Evolutionary conservation across 129 eudicot species (phyloP).

Genomic region (Lactuca saligna): DNA sequence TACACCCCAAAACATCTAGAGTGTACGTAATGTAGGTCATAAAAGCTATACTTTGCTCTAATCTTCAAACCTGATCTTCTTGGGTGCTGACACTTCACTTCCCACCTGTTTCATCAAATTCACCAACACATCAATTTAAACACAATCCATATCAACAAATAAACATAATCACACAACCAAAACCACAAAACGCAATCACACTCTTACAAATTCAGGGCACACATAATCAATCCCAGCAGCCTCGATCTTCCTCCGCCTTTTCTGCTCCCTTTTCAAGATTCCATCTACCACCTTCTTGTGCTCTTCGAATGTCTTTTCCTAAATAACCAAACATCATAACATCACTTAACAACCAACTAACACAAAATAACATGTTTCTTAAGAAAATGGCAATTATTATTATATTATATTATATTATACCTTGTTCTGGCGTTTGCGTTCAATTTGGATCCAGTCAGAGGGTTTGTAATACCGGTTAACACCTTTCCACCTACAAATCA

Average conservation of each 20-base stretch:
- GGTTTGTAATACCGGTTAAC: constrained; percentile 64
- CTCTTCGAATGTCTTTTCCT: constrained; percentile 82
- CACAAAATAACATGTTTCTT: background rate
- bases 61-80: constrained; percentile 61
- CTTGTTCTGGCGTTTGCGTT: constrained; percentile 69
- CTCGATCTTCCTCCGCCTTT: constrained; percentile 68
- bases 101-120: constrained; percentile 53
- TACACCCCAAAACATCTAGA: too few relatives aligned
- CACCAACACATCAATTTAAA: background rate
- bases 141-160: background rate
- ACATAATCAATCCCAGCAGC: constrained; percentile 88
- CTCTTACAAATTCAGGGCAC: constrained; percentile 79
- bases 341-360: background rate
- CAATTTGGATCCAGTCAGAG: constrained; percentile 66
- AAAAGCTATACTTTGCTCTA: background rate
- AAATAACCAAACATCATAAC: constrained; percentile 6
- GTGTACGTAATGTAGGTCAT: too few relatives aligned
- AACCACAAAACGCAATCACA: background rate
- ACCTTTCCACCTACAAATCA: constrained; percentile 78
- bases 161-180: background rate
- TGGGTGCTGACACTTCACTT: constrained; percentile 40
- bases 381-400: too few relatives aligned
- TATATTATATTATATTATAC: constrained; percentile 34
- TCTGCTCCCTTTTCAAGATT: constrained; percentile 62
- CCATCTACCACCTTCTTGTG: constrained; percentile 67